phyloP scores from a whole-genome alignment of 768 basidiomycete species.

The Dacryopinax spathularia region DNA sequence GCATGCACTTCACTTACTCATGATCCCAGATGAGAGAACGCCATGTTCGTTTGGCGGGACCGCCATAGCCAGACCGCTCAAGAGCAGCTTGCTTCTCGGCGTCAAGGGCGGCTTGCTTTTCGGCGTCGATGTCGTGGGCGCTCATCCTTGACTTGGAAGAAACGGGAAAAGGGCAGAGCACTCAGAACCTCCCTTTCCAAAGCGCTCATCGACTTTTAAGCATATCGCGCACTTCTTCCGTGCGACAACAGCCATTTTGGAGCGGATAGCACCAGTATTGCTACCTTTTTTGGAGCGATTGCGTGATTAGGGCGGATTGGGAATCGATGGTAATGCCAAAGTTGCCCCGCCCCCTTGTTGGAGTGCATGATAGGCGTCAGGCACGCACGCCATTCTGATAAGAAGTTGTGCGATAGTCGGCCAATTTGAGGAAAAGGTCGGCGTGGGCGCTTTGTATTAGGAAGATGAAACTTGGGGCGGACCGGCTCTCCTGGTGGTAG shows the following conservation, averaged over 20 bases:
- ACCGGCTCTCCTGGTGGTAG: neutral
- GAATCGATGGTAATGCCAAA: neutral
- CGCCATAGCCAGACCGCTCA: neutral
- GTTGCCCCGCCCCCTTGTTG: neutral
- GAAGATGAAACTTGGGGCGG: neutral
- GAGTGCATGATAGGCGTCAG: neutral
- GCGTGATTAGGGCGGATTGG: neutral
- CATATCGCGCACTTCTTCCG: neutral
- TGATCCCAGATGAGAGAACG: neutral
- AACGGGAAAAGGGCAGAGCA: neutral
- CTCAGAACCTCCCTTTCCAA: neutral
- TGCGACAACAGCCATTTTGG: neutral
- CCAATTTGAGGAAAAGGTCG: neutral
- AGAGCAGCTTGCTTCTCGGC: neutral
- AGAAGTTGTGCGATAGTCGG: constrained; percentile 4
- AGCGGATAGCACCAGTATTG: neutral
- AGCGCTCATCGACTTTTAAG: neutral
- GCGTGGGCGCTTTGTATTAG: neutral
- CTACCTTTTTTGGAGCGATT: neutral
- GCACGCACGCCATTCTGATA: constrained; percentile 2
- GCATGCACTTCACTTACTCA: neutral
- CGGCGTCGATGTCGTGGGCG: neutral
- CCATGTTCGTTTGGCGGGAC: neutral
- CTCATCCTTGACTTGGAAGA: neutral
- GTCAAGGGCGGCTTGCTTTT: too few relatives aligned